Evolutionary conservation across 1,284 basidiomycete genomes (phyloP).

Genomic region (Marasmius tenuissimus): DNA sequence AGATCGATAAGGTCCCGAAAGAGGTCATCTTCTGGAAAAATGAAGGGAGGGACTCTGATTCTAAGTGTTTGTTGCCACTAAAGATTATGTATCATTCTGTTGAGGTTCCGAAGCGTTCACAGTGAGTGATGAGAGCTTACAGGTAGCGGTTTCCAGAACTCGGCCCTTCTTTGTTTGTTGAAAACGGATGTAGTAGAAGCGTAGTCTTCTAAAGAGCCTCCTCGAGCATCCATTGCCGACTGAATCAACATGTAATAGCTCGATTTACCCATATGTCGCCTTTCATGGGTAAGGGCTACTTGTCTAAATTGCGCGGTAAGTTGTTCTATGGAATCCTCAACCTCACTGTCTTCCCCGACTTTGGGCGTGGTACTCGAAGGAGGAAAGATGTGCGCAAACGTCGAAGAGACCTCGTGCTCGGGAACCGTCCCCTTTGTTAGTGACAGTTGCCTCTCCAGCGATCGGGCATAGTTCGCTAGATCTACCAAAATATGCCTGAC

Average conservation of each 20-base stretch:
- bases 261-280: conserved; percentile 1
- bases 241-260: background rate
- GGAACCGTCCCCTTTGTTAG: background rate
- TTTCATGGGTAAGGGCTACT: background rate
- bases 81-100: background rate
- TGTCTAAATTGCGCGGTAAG: background rate
- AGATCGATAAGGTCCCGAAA: conserved; percentile 50
- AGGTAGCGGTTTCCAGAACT: background rate
- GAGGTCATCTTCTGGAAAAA: conserved; percentile 39
- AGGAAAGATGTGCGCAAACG: background rate
- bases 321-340: background rate
- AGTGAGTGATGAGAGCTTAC: background rate
- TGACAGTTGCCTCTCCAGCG: background rate
- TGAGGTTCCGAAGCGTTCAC: no score
- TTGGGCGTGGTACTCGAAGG: background rate
- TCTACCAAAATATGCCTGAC: conserved; percentile 1
- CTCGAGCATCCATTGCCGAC: background rate
- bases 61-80: conserved; percentile 6
- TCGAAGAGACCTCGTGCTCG: background rate
- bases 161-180: background rate
- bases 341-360: background rate
- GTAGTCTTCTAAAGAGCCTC: background rate
- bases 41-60: background rate
- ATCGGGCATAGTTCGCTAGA: background rate
- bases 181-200: background rate